Evolutionary conservation across 495 filamentous ascomycete species (phyloP).

Genomic region (Penicillium malachiteum): DNA sequence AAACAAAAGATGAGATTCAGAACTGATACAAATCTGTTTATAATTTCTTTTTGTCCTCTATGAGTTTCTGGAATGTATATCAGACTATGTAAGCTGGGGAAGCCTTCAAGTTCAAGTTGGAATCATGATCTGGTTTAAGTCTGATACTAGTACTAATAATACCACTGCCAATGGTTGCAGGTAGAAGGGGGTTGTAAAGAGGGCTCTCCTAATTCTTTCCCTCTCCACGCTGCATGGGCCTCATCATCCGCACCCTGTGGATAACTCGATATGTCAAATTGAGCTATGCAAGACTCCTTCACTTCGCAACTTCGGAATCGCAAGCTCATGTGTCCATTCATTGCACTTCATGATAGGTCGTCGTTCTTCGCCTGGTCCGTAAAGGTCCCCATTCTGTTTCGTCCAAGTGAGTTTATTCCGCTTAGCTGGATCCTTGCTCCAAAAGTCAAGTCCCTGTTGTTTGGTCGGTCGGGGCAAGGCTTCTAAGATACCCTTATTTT

Average conservation of each 20-base stretch:
- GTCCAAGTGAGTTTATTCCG: not conserved
- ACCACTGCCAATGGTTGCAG: too few relatives aligned
- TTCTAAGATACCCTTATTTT: not conserved
- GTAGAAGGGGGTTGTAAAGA: too few relatives aligned
- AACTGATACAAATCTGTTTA: not conserved
- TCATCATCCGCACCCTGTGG: not conserved
- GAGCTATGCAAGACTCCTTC: not conserved
- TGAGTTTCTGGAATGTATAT: too few relatives aligned
- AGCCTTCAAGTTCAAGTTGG: too few relatives aligned
- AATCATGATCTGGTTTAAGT: too few relatives aligned
- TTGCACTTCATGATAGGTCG: not conserved
- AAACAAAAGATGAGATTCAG: not conserved
- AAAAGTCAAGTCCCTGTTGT: constrained; percentile 2
- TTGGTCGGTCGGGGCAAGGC: not conserved
- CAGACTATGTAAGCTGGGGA: too few relatives aligned
- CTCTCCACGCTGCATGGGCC: not conserved
- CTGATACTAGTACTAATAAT: too few relatives aligned
- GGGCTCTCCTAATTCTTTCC: not conserved
- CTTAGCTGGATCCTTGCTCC: not conserved
- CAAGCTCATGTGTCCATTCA: not conserved
- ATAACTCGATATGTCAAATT: not conserved
- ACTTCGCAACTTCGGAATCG: not conserved
- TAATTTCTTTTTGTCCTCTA: not conserved
- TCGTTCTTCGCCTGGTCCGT: not conserved
- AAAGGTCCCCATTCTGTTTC: not conserved